Evolutionary conservation across 1,284 basidiomycete species (phyloP), one percentile per base, ranked within the genome.

Genomic region (Sanghuangporus baumii): DNA sequence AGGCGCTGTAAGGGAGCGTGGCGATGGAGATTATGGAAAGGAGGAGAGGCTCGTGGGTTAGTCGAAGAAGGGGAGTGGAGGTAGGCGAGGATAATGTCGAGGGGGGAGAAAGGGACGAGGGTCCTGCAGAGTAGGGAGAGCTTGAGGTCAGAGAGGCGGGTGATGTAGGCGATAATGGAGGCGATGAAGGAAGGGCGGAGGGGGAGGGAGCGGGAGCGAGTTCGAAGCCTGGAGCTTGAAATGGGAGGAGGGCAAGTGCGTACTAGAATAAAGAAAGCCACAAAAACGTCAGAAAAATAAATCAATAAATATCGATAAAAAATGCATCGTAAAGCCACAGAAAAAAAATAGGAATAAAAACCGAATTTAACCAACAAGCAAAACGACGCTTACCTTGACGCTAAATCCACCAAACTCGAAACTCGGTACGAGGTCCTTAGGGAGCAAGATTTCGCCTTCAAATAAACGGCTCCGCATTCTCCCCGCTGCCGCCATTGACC

Each of bases 371-470:
- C 23, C 23, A 54, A 38, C 23, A 16, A 58, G 31, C 48, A 50
- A 54, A 40, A 20, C 26, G n/a, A 43, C 50, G 9, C 9, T 43
- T 63, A 81, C 80, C 62, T 75, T 77, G 60, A 83, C 76, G 65
- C 75, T 78, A 69, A 82, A 80, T 61, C 77, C 76, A 18, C 76
- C 78, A 69, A 82, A 78, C 54, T 75, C 74, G 56, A 79, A 79
- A 9, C 78, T 75, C 36, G 81, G 80, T 58, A 77, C 69, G 18
- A 83, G 69, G 62, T 82, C 79, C 66, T 80, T 80, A 5, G 78
- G 69, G 4, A 82, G 71, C 41, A 73, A 73, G 47, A 83, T 80
- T 69, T 82, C 81, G 4, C 81, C 81, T 63, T 81, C 79, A 18
- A 82, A 71, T 56, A 74, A 71, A 23, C 55, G 40, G 16, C 55